Percentiles rank a stretch among this genome's conserved stretches.
Evolutionary conservation across 208 protist species (phyloP).

Genomic region (Crithidia brevicula): DNA sequence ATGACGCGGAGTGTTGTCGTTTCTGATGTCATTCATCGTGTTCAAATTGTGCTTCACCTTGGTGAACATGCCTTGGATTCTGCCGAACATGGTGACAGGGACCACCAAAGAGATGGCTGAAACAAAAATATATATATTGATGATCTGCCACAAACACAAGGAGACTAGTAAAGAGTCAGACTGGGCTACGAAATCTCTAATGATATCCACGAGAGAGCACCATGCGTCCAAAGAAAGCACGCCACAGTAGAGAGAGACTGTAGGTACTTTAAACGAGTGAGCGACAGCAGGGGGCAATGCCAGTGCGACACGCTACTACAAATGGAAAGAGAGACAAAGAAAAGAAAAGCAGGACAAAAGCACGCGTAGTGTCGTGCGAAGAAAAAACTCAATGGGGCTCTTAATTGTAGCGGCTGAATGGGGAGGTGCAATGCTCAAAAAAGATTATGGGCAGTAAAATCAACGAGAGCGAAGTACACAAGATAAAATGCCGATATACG

Average conservation of each 20-base stretch:
- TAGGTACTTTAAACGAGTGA: too few species aligned
- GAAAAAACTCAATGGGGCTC: background rate
- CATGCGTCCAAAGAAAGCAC: too few species aligned
- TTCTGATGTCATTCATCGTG: background rate
- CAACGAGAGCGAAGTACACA: background rate
- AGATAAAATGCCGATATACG: background rate
- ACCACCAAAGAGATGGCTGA: background rate
- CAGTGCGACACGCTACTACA: too few species aligned
- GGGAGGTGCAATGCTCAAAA: too few species aligned
- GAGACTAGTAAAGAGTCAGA: background rate
- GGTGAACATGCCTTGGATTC: constrained; percentile 1
- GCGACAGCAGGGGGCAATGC: too few species aligned
- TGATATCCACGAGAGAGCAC: too few species aligned
- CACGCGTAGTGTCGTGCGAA: too few species aligned
- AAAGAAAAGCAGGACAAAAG: too few species aligned
- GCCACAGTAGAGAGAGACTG: too few species aligned
- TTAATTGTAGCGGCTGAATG: too few species aligned
- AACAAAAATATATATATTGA: background rate
- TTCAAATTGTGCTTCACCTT: background rate
- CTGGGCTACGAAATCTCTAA: too few species aligned
- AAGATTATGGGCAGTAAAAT: background rate
- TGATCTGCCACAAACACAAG: background rate
- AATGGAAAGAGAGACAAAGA: too few species aligned
- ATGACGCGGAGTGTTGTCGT: background rate
- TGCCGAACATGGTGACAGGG: background rate